Evolutionary conservation across 2,329 filamentous ascomycete genomes (phyloP), one percentile per base, ranked within the genome.

Genomic region (Aphanocladium album): DNA sequence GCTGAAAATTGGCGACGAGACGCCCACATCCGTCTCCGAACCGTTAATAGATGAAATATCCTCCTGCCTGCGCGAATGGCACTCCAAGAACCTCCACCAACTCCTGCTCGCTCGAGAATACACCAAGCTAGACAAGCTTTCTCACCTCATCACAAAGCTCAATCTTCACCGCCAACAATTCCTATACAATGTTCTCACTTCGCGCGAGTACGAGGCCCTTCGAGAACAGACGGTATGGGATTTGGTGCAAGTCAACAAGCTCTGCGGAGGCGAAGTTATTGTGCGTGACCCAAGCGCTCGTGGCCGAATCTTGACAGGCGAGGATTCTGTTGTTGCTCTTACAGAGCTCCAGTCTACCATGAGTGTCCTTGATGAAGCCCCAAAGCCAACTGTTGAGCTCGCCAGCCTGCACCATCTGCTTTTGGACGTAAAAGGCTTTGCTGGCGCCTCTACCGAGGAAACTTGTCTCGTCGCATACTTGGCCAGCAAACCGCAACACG

Each of bases 1-100:
- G 89, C 82, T 99, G 57, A 96, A 97, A 74, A 93, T 99, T 72
- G 95, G 95, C 62, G 95, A 99, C 70, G 95, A 99, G 77, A 96
- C 92, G 2, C 91, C 93, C 1, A 96, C 91, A 0, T 97, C 92
- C 6, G 81, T 85, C 17, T 87, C 90, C 9, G 96, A 99, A 72
- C 95, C 95, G 2, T 76, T 99, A 63, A 93, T 99, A 25, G 95
- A 99, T 74, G 95, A 99, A 74, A 98, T 99, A 68, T 93, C 95
- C 16, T 97, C 93, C 3, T 99, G 95, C 72, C 77, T 99, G 64
- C 86, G 95, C 67, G 95, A 99, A 81, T 99, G 95, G 96, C 93
- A 99, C 76, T 96, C 95, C 21, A 96, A 93, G 19, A 96, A 97
- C 71, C 82, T 99, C 17, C 96, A 99, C 76, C 91, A 96, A 71